These are phyloP conservation scores for Pythium rishiriense DNA, from an alignment of 352 stramenopile species.

Conservation along the genomic window DNA sequence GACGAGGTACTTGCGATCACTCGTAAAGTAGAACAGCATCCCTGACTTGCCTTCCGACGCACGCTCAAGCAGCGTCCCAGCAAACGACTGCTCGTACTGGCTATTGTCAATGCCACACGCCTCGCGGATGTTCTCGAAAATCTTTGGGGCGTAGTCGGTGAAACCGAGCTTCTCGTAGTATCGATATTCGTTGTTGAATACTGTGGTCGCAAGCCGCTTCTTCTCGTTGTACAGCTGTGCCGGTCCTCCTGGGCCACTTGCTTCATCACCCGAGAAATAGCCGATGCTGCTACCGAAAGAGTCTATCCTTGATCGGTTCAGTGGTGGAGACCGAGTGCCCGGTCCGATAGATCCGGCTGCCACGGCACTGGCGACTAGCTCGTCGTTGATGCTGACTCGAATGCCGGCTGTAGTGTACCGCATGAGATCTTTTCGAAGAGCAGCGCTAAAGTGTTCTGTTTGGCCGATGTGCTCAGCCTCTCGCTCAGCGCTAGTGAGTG, in stretches of 20 bases:
- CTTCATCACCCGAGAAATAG: constrained; percentile 51
- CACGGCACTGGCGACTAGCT: constrained; percentile 23
- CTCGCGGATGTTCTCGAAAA: constrained; percentile 84
- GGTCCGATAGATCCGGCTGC: not conserved
- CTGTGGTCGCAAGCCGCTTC: constrained; percentile 75
- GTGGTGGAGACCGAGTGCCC: constrained; percentile 10
- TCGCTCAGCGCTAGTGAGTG: constrained; percentile 54
- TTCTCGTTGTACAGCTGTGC: constrained; percentile 78
- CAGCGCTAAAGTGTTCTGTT: constrained; percentile 81
- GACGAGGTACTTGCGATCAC: constrained; percentile 81
- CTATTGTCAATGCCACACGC: constrained; percentile 76
- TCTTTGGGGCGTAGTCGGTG: constrained; percentile 82
- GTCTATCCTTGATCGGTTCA: constrained; percentile 21
- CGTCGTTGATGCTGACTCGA: constrained; percentile 73
- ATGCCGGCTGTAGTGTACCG: constrained; percentile 85
- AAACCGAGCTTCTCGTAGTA: constrained; percentile 89
- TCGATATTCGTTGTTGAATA: constrained; percentile 81
- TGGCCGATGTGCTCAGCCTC: constrained; percentile 35
- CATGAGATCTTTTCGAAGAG: constrained; percentile 83
- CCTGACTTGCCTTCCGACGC: constrained; percentile 85
- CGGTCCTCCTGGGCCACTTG: constrained; percentile 24
- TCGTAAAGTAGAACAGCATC: constrained; percentile 90
- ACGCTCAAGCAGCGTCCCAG: constrained; percentile 77
- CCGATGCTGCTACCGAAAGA: constrained; percentile 29
- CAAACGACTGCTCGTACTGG: constrained; percentile 84